Evolutionary conservation across 2,329 filamentous ascomycete genomes (phyloP).

Genomic region (Epichloe festucae): DNA sequence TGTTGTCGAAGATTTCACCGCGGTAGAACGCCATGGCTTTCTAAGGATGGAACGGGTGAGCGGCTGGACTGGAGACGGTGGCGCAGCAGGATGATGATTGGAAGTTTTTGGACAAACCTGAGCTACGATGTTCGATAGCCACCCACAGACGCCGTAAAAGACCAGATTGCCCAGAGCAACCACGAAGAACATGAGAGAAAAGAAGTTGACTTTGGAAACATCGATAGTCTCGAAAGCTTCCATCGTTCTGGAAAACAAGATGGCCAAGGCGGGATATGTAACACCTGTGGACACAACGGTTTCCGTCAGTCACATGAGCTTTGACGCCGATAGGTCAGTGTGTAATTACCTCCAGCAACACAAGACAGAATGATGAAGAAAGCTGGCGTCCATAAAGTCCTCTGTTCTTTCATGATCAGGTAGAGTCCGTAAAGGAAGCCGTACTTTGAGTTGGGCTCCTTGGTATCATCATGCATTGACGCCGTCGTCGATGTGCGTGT

Average conservation of each 20-base stretch:
- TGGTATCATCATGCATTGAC: slow-evolving; percentile 4
- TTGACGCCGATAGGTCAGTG: not conserved
- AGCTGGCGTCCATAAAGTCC: slow-evolving; percentile 13
- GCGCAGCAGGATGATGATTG: not conserved
- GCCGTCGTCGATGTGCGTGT: slow-evolving; percentile 13
- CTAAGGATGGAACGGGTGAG: slow-evolving; percentile 3
- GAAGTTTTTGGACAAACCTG: slow-evolving; percentile 15
- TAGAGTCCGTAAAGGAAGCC: slow-evolving; percentile 17
- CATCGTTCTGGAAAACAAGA: slow-evolving; percentile 27
- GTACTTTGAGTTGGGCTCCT: slow-evolving; percentile 9
- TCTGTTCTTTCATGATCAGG: slow-evolving; percentile 19
- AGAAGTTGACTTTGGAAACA: slow-evolving; percentile 33
- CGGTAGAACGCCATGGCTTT: slow-evolving; percentile 23
- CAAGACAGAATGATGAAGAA: slow-evolving; percentile 12
- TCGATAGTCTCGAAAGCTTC: slow-evolving; percentile 22
- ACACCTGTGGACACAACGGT: slow-evolving; percentile 14
- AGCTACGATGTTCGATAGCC: slow-evolving; percentile 22
- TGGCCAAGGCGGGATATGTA: slow-evolving; percentile 27
- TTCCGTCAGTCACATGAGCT: not conserved
- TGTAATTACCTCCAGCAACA: slow-evolving; percentile 15
- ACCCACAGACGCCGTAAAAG: slow-evolving; percentile 27
- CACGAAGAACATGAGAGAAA: slow-evolving; percentile 43
- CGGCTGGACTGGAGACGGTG: not conserved
- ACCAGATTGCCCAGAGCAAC: slow-evolving; percentile 33
- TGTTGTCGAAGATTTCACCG: slow-evolving; percentile 31